Base-by-base conservation (phyloP, 1,139 yeast species). In the Taphrina pruni region DNA sequence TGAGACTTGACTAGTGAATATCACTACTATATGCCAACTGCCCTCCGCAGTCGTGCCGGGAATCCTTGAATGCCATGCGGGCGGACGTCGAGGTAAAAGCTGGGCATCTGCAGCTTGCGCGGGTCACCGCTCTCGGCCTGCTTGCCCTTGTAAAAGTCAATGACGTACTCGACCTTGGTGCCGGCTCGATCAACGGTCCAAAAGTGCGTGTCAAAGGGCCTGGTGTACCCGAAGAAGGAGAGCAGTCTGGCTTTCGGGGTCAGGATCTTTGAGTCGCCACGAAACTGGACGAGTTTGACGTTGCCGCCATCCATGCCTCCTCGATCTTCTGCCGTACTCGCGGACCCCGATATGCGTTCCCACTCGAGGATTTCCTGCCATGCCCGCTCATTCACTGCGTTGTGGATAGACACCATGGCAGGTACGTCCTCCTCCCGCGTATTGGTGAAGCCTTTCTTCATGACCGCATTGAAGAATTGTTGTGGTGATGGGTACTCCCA, bases 401-500 rank as follows among this genome's bases (percentile, higher is more conserved):
- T 94, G 77, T 94, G 99, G 60, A 94, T 88, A 0, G 98, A 98
- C 1, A 94, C 97, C 50, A 94, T 91, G 0, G 95, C 85, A 73
- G 86, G 82, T 98, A 94, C 94, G 76, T 93, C 98, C 8, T 80
- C 78, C 0, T 90, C 89, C 17, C 85, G 81, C 1, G 98, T 97
- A 69, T 87, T 84, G 11, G 60, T 64, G 93, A 96, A 91, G 72
- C 89, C 85, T 76, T 94, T 94, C 71, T 98, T 85, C 74, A 85
- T 82, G 98, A 94, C 94, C 14, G 98, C 97, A 72, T 90, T 95
- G 77, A 82, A 94, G 76, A 94, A 94, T 80, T 93, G 98, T 77
- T 90, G 90, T 77, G 94, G 96, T 1, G 97, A 89, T 9, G 99
- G 99, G 76, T 94, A 94, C 1, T 94, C 84, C 99, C 99, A 94